These are phyloP conservation scores for Brassica incana DNA, from an alignment of 345 rosid species.

Conservation along the genomic window DNA sequence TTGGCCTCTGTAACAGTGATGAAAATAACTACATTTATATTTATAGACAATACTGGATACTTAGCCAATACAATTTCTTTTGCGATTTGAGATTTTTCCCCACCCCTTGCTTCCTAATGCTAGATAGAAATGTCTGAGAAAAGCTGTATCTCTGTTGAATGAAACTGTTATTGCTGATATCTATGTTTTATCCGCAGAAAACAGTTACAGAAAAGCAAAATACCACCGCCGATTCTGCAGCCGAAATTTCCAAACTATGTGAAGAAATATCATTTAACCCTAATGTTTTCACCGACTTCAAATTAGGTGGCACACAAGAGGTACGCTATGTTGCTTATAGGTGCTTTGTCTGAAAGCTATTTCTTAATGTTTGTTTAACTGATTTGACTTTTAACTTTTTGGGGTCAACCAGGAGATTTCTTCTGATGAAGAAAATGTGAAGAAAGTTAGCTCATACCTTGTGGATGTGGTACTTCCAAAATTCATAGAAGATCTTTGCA, in stretches of 20 bases:
- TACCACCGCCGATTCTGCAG: slow-evolving; percentile 41
- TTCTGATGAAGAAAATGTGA: slow-evolving; percentile 86
- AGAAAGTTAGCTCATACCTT: slow-evolving; percentile 79
- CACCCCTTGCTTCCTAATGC: slow-evolving; percentile 18
- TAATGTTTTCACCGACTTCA: slow-evolving; percentile 89
- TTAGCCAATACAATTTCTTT: not conserved
- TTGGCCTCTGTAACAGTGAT: not conserved
- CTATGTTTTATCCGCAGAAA: slow-evolving; percentile 38
- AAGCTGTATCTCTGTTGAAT: not conserved
- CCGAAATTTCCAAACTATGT: slow-evolving; percentile 46
- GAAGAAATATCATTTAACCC: slow-evolving; percentile 87
- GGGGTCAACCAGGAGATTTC: slow-evolving; percentile 59
- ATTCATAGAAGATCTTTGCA: slow-evolving; percentile 90
- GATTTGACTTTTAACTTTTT: not conserved
- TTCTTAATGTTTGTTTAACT: slow-evolving; percentile 1
- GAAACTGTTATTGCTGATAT: slow-evolving; percentile 22
- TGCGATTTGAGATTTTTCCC: not conserved
- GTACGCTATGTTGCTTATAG: slow-evolving; percentile 41
- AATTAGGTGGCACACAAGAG: slow-evolving; percentile 81
- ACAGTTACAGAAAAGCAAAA: slow-evolving; percentile 31
- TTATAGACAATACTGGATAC: not conserved
- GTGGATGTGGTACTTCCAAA: slow-evolving; percentile 81
- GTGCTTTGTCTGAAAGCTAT: not conserved
- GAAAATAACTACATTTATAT: not conserved
- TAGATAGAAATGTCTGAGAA: not conserved